phyloP scores from a whole-genome alignment of 306 rosid genomes.

The Inga oerstediana region DNA sequence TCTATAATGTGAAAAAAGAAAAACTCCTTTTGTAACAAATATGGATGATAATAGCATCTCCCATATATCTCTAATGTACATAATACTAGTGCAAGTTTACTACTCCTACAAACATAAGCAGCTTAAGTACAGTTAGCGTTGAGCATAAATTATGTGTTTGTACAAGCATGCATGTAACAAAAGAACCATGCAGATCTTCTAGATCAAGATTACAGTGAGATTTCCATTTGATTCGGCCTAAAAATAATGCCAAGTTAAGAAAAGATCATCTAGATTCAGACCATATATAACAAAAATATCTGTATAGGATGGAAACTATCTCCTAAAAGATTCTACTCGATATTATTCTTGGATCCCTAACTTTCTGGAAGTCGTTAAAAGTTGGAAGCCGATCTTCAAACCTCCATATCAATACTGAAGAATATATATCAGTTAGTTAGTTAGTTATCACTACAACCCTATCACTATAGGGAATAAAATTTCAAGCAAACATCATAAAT shows the following conservation, averaged over 20 bases:
- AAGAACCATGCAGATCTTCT: conserved; percentile 28
- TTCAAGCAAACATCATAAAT: neutral
- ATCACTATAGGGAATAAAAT: neutral
- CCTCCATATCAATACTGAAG: conserved; percentile 13
- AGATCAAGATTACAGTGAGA: conserved; percentile 27
- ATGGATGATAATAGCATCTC: neutral
- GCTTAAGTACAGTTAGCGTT: neutral
- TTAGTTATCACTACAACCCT: conserved; percentile 7
- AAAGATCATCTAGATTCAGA: conserved; percentile 26
- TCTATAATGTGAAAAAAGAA: neutral
- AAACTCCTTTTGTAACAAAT: neutral
- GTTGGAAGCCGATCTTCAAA: conserved; percentile 29
- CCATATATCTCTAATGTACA: neutral
- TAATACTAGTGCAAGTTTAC: neutral
- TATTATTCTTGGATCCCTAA: conserved; percentile 34
- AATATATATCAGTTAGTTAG: neutral
- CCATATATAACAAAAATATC: conserved; percentile 23
- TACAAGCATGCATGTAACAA: conserved; percentile 4
- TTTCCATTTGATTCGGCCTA: conserved; percentile 20
- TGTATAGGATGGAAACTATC: conserved; percentile 17
- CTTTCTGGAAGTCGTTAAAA: conserved; percentile 10
- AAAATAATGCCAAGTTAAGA: neutral
- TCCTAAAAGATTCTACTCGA: conserved; percentile 26
- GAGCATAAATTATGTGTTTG: neutral
- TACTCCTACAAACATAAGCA: neutral